Evolutionary conservation across 345 rosid species (phyloP).

Genomic region (Dipteronia sinensis): DNA sequence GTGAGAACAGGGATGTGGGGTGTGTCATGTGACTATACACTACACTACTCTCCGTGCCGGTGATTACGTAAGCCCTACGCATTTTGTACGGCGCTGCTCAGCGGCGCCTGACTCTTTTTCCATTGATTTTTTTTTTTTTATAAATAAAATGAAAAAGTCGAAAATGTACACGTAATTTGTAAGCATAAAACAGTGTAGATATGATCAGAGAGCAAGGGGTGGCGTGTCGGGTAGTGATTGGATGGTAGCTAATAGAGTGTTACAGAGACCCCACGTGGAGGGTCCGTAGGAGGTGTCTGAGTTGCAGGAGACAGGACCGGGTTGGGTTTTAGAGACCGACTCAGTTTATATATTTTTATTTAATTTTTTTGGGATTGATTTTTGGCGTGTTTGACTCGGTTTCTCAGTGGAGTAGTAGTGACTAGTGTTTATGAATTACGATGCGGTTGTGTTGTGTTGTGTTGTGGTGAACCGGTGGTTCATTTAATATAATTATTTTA

Average conservation of each 20-base stretch:
- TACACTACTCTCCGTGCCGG: not conserved
- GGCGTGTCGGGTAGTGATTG: conserved; percentile 38
- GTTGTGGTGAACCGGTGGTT: too few species aligned
- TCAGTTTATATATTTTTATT: not conserved
- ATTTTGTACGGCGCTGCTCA: conserved; percentile 36
- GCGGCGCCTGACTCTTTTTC: conserved; percentile 27
- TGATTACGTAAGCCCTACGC: conserved; percentile 45
- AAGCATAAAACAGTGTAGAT: not conserved
- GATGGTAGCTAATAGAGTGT: conserved; percentile 11
- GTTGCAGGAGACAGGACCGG: conserved; percentile 46
- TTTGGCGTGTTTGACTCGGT: conserved; percentile 39
- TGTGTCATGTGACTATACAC: conserved; percentile 33
- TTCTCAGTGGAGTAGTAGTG: not conserved
- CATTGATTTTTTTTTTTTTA: not conserved
- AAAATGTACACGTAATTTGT: not conserved
- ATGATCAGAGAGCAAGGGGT: conserved; percentile 8
- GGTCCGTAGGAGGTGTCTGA: conserved; percentile 34
- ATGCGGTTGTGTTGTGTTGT: too few species aligned
- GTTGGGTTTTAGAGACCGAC: conserved; percentile 7
- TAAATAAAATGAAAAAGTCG: not conserved
- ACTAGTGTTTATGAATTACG: too few species aligned
- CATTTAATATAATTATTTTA: too few species aligned
- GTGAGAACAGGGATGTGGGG: conserved; percentile 33
- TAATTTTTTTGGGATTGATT: not conserved
- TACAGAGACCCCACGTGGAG: conserved; percentile 39